Conservation (phyloP, 2,329 filamentous ascomycete genomes). For the Chaetothyriales sp. region DNA sequence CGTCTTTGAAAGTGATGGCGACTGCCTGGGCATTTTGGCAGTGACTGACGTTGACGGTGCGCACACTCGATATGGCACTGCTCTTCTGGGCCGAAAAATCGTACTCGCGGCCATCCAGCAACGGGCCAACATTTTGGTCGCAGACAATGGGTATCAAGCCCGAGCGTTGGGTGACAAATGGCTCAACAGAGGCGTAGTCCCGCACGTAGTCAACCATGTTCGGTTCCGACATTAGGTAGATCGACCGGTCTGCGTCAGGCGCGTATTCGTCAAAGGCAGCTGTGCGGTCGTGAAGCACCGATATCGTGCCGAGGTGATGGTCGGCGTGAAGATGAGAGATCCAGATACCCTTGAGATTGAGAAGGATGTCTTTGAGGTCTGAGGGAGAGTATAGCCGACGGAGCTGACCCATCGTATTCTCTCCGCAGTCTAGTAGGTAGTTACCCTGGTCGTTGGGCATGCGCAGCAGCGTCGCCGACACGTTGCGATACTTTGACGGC, state of each 20-base stretch:
- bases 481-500: constrained; percentile 89
- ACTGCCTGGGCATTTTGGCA: constrained; percentile 66
- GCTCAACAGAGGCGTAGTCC: constrained; percentile 66
- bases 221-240: constrained; percentile 54
- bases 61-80: constrained; percentile 1
- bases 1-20: constrained; percentile 60
- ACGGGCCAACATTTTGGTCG: constrained; percentile 7
- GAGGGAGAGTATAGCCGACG: constrained; percentile 53
- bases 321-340: constrained; percentile 95
- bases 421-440: constrained; percentile 81
- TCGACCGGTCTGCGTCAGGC: constrained; percentile 12
- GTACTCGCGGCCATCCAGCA: constrained; percentile 7
- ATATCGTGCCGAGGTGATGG: constrained; percentile 76
- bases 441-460: constrained; percentile 65
- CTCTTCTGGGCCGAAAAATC: constrained; percentile 1
- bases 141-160: constrained; percentile 1
- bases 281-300: constrained; percentile 41
- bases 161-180: constrained; percentile 30
- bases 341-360: constrained; percentile 66
- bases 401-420: constrained; percentile 81
- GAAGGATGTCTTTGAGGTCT: constrained; percentile 55
- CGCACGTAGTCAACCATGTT: constrained; percentile 61
- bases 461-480: constrained; percentile 71
- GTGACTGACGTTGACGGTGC: constrained; percentile 54
- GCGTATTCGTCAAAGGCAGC: constrained; percentile 2